Conservation (phyloP, 2,329 filamentous ascomycete species). For the Cercospora canescens region DNA sequence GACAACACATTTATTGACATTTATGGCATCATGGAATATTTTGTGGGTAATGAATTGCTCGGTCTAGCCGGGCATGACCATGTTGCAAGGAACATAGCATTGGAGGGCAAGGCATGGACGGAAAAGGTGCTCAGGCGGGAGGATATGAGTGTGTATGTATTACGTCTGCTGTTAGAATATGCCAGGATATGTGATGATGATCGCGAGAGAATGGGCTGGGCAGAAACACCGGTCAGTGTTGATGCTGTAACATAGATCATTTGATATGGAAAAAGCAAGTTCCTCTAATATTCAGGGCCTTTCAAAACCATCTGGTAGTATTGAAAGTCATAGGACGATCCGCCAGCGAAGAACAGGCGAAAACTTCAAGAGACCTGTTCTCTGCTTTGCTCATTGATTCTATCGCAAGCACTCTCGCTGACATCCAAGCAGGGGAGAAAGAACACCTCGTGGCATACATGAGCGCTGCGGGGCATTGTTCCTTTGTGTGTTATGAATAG, state of each 20-base stretch:
- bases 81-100: constrained; percentile 64
- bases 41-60: constrained; percentile 53
- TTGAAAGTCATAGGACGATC: too few relatives aligned
- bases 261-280: neutral
- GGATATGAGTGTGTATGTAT: constrained; percentile 81
- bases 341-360: too few relatives aligned
- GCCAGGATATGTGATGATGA: constrained; percentile 45
- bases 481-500: neutral
- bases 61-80: constrained; percentile 49
- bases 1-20: constrained; percentile 32
- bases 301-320: neutral
- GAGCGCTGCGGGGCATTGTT: neutral
- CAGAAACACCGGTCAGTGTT: constrained; percentile 20
- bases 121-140: constrained; percentile 65
- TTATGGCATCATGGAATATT: constrained; percentile 42
- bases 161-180: constrained; percentile 59
- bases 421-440: neutral
- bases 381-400: neutral
- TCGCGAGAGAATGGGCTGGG: constrained; percentile 42
- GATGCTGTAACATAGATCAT: constrained; percentile 4
- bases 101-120: constrained; percentile 67
- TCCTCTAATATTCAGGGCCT: neutral
- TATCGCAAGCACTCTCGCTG: neutral
- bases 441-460: neutral
- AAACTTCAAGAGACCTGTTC: too few relatives aligned